Conservation (phyloP, 495 filamentous ascomycete genomes). For the Pseudevernia furfuracea region DNA sequence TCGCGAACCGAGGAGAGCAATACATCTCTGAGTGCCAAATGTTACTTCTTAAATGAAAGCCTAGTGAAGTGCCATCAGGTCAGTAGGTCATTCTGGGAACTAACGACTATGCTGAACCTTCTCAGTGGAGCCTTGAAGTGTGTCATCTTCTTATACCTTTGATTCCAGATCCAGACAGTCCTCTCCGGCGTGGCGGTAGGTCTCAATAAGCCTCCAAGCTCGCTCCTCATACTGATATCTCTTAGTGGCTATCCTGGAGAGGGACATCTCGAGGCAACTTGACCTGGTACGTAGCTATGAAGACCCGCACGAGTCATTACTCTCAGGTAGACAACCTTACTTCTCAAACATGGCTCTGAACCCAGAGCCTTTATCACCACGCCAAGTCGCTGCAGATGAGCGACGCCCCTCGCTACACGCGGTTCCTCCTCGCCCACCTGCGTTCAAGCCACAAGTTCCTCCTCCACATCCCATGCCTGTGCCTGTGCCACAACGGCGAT, state of each 20-base stretch:
- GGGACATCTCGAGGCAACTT: constrained; percentile 75
- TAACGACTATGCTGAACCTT: constrained; percentile 23
- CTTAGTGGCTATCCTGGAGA: constrained; percentile 72
- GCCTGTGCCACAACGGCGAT: constrained; percentile 23
- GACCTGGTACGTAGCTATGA: constrained; percentile 66
- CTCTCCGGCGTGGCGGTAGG: constrained; percentile 51
- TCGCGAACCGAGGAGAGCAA: constrained; percentile 78
- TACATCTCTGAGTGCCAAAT: constrained; percentile 67
- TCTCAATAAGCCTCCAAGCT: constrained; percentile 7
- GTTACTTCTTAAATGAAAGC: constrained; percentile 73
- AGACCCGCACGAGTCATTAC: constrained; percentile 65
- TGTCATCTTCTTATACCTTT: constrained; percentile 62
- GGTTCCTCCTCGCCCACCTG: constrained; percentile 43
- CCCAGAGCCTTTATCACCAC: constrained; percentile 81
- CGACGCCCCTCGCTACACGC: constrained; percentile 46
- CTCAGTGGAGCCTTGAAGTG: constrained; percentile 66
- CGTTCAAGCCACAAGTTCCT: constrained; percentile 69
- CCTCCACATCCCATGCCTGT: constrained; percentile 40
- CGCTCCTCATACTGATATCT: constrained; percentile 10
- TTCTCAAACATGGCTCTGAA: constrained; percentile 65
- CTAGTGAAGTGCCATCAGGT: constrained; percentile 71
- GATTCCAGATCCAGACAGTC: constrained; percentile 57
- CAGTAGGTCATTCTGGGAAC: constrained; percentile 22
- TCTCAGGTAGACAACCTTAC: constrained; percentile 68
- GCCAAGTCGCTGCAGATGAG: constrained; percentile 82